These are phyloP conservation scores for Trichoderma endophyticum DNA, from an alignment of 2,329 filamentous ascomycete genomes.

Conservation along the genomic window DNA sequence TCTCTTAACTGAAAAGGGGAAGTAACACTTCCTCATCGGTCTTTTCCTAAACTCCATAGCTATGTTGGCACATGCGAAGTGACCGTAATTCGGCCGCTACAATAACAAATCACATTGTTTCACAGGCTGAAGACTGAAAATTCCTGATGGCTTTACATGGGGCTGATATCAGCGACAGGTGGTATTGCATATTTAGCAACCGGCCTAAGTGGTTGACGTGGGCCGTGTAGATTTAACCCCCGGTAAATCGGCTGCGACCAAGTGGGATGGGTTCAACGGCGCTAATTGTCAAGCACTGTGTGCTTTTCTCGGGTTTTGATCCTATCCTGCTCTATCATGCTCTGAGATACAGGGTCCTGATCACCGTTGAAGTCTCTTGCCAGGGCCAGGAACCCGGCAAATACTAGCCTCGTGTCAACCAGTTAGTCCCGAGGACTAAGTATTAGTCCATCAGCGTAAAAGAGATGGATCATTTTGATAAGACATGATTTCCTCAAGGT, in stretches of 20 bases:
- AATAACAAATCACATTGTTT: background rate
- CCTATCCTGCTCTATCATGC: background rate
- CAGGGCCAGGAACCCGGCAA: background rate
- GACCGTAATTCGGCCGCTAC: background rate
- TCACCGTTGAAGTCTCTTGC: background rate
- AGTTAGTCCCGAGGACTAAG: background rate
- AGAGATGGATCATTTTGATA: background rate
- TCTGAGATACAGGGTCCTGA: background rate
- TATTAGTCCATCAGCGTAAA: background rate
- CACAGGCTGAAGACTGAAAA: background rate
- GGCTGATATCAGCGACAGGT: background rate
- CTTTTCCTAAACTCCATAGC: background rate
- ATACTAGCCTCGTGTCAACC: background rate
- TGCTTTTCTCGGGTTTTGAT: background rate
- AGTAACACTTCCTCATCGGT: background rate
- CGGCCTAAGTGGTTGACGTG: background rate
- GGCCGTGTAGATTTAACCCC: background rate
- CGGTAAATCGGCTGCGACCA: background rate
- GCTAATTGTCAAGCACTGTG: background rate
- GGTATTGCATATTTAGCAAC: background rate
- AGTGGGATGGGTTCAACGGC: background rate
- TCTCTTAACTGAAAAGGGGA: background rate
- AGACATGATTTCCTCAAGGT: background rate
- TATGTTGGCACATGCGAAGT: background rate
- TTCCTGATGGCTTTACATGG: background rate